phyloP scores from a whole-genome alignment of 2,329 filamentous ascomycete species.

The Dothistroma septosporum region DNA sequence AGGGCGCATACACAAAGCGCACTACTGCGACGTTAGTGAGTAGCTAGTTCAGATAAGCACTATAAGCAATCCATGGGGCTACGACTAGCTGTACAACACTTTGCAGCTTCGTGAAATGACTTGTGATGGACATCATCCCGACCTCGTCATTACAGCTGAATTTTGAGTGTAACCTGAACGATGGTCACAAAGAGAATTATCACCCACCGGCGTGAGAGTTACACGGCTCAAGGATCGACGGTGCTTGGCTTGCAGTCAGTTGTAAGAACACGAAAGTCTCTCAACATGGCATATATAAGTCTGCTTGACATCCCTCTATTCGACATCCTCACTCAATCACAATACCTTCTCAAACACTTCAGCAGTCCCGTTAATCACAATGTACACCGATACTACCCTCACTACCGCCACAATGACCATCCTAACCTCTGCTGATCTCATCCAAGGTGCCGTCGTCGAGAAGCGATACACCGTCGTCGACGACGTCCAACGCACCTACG shows the following conservation, averaged over 20 bases:
- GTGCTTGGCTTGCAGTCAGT: background rate
- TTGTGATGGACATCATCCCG: background rate
- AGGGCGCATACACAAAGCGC: background rate
- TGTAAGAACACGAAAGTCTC: background rate
- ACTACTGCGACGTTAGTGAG: background rate
- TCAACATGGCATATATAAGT: background rate
- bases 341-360: background rate
- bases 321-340: background rate
- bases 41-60: background rate
- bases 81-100: background rate
- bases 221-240: background rate
- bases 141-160: background rate
- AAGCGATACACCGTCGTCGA: conserved; percentile 12
- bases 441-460: conserved; percentile 9
- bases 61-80: background rate
- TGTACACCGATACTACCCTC: background rate
- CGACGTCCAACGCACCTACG: conserved; percentile 25
- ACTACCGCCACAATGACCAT: conserved; percentile 3
- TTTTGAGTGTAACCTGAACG: background rate
- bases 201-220: background rate
- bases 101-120: background rate
- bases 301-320: background rate
- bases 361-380: background rate
- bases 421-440: conserved; percentile 4
- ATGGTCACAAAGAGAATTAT: background rate